Base-by-base conservation (phyloP, 768 basidiomycete species). In the Agrocybe chaxingu region DNA sequence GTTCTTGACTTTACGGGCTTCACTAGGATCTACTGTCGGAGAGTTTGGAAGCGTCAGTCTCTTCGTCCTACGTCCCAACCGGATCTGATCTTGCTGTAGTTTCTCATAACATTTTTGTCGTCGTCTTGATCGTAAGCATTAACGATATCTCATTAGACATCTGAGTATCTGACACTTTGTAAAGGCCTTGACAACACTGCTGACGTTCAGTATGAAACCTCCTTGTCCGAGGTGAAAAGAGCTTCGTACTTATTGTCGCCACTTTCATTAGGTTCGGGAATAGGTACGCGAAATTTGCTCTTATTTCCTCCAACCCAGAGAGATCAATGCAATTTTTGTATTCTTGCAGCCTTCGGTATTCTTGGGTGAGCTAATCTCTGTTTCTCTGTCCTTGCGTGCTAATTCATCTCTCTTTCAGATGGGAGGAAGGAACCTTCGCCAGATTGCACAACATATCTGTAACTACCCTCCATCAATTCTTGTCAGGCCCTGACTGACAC, bases 361-460 rank as follows among this genome's bases (percentile, higher is more conserved):
- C 5, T 24, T 3, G 24, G 24, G 24, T 24, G 24, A 5, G 24
- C 24, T 24, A 24, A 3, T 5, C 24, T 24, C 5, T 3, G 24
- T 11, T 37, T 3, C 4, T 16, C 11, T 8, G 9, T 10, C 34
- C 32, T 16, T 16, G 16, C 16, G 16, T 16, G 16, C 16, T 16
- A 16, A 16, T 16, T 16, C 1, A 16, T 16, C 16, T 16, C n/a
- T 7, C 33, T 34, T 16, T 32, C 44, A 68, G 66, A 38, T 65
- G 66, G 36, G 12, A 45, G 12, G 42, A 56, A 37, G 54, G 55
- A 38, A 60, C 62, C 8, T 70, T 68, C 31, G 55, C 45, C 9
- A 55, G 60, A 30, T 62, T 70, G 44, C 43, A 48, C 13, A 53
- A 57, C 29, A 66, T 68, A n/a, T 67, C 66, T 11, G 64, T 66